These are phyloP conservation scores for Aspergillus bombycis DNA, from an alignment of 2,329 filamentous ascomycete species.

Conservation along the genomic window DNA sequence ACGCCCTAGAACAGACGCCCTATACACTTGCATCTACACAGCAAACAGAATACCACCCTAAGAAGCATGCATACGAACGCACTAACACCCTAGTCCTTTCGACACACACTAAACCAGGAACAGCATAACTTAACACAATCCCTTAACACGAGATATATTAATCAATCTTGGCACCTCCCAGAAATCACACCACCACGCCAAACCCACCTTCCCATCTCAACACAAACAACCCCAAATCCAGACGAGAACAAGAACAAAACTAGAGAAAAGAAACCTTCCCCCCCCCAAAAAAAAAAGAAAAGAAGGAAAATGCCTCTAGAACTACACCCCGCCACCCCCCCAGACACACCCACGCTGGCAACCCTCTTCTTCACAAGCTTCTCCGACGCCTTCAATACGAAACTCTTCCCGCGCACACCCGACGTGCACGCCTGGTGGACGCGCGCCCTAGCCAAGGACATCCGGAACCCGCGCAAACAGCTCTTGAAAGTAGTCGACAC, in stretches of 20 bases:
- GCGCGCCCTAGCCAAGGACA: constrained; percentile 4
- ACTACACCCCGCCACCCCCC: constrained; percentile 12
- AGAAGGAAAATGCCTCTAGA: constrained; percentile 22
- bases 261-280: too few species aligned
- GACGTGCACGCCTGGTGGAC: constrained; percentile 27
- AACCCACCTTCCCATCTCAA: not conserved
- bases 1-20: too few species aligned
- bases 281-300: not conserved
- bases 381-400: constrained; percentile 22
- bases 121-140: not conserved
- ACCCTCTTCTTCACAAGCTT: constrained; percentile 29
- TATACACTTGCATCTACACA: not conserved
- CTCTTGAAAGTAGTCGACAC: constrained; percentile 23
- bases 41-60: not conserved
- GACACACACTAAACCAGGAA: not conserved
- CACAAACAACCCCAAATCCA: not conserved
- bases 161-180: not conserved
- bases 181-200: not conserved
- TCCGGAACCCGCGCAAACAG: not conserved
- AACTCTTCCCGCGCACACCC: constrained; percentile 28
- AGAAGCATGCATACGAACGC: not conserved
- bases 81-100: not conserved
- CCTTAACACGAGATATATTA: not conserved
- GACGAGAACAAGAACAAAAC: not conserved
- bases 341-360: constrained; percentile 23